A percentile compares a stretch with the other conserved stretches of the same genome.
Evolutionary conservation across 2,329 filamentous ascomycete genomes (phyloP).

Genomic region (Daldinia sp.): DNA sequence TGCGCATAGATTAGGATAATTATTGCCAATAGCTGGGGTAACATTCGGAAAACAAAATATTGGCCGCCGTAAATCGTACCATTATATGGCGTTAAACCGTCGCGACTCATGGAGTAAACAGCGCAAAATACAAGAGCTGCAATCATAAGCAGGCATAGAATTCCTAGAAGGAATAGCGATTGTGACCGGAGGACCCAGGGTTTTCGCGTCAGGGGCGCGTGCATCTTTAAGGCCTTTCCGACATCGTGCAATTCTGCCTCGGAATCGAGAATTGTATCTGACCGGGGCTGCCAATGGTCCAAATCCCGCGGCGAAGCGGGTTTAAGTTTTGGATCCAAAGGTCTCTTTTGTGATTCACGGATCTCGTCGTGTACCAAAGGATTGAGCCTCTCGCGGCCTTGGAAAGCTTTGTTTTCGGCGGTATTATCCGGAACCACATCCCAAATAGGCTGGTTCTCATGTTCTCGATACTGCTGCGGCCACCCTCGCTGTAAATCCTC

Average conservation of each 20-base stretch:
- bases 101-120: constrained; percentile 68
- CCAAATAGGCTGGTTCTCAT: not conserved
- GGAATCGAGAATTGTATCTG: constrained; percentile 41
- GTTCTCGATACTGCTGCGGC: constrained; percentile 15
- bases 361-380: not conserved
- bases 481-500: constrained; percentile 22
- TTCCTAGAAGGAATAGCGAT: constrained; percentile 67
- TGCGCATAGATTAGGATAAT: constrained; percentile 80
- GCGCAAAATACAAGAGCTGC: constrained; percentile 76
- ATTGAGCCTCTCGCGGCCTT: not conserved
- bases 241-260: constrained; percentile 41
- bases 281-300: constrained; percentile 44
- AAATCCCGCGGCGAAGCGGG: constrained; percentile 42
- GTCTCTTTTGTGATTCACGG: not conserved
- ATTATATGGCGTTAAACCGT: constrained; percentile 73
- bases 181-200: constrained; percentile 74
- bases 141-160: constrained; percentile 74
- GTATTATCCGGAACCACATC: not conserved
- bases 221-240: constrained; percentile 45
- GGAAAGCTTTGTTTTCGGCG: not conserved
- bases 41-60: constrained; percentile 87
- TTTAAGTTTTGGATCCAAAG: constrained; percentile 18
- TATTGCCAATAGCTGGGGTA: constrained; percentile 80
- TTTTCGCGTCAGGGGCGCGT: constrained; percentile 70
- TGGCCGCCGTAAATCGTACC: constrained; percentile 72